phyloP scores from a whole-genome alignment of 805 yeast species.

The Cephaloascus fragrans region DNA sequence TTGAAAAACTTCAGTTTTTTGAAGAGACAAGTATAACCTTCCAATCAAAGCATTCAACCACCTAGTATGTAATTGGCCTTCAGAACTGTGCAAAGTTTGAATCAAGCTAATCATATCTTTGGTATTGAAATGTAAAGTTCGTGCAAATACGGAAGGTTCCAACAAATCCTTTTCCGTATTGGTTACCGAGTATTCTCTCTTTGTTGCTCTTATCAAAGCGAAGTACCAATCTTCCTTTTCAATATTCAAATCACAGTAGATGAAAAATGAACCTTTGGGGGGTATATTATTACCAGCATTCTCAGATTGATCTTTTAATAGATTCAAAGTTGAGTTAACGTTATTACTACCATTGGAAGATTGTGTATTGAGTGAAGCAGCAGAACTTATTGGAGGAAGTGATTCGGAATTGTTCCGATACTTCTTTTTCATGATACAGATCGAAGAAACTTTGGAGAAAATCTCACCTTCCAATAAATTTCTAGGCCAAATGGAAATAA shows the following conservation, averaged over 20 bases:
- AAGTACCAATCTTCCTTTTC: conserved; percentile 95
- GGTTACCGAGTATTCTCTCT: conserved; percentile 18
- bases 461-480: conserved; percentile 62
- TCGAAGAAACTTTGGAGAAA: conserved; percentile 72
- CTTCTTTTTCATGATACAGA: conserved; percentile 53
- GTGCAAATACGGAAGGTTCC: conserved; percentile 47
- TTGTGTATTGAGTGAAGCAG: conserved; percentile 9
- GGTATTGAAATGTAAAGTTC: conserved; percentile 63
- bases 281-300: conserved; percentile 11
- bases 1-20: conserved; percentile 60
- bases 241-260: conserved; percentile 68
- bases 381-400: conserved; percentile 20
- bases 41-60: conserved; percentile 91
- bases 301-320: conserved; percentile 9
- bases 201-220: conserved; percentile 70
- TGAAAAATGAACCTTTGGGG: conserved; percentile 37
- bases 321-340: conserved; percentile 7
- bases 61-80: conserved; percentile 71
- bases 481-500: conserved; percentile 84
- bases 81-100: conserved; percentile 70
- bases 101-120: conserved; percentile 64
- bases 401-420: conserved; percentile 7
- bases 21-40: conserved; percentile 66
- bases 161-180: conserved; percentile 18
- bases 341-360: conserved; percentile 5